Percentiles rank a stretch among this genome's conserved stretches.
Evolutionary conservation across 176 grass and related monocot genomes (phyloP).

Genomic region (Musa beccarii): DNA sequence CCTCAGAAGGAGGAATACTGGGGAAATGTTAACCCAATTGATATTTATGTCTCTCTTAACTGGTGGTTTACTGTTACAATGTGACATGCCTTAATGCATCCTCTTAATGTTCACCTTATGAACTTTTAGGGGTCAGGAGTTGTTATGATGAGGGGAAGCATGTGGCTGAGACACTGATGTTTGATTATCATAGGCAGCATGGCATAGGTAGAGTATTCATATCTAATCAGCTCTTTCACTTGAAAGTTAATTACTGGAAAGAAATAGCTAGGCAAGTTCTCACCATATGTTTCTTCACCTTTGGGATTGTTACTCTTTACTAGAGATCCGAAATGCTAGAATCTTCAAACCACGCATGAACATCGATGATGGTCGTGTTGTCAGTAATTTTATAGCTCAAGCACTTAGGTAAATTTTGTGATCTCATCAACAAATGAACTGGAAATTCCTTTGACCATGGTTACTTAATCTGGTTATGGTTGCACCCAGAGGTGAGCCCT

Average conservation of each 20-base stretch:
- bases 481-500: conserved; percentile 54
- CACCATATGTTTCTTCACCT: background rate
- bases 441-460: background rate
- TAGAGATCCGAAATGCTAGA: conserved; percentile 95
- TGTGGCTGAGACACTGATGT: conserved; percentile 97
- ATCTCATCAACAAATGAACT: conserved; percentile 3
- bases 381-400: conserved; percentile 99
- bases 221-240: too few species aligned
- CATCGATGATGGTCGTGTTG: conserved; percentile 95
- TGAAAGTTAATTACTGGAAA: background rate
- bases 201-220: conserved; percentile 66
- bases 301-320: conserved; percentile 16
- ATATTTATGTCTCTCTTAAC: conserved; percentile 16
- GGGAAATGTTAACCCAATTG: conserved; percentile 97
- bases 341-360: conserved; percentile 99
- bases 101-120: background rate
- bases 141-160: conserved; percentile 99
- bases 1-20: conserved; percentile 88
- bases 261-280: background rate
- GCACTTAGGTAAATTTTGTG: conserved; percentile 66
- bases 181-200: conserved; percentile 98
- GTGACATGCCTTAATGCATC: background rate
- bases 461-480: conserved; percentile 1
- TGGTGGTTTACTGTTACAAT: background rate
- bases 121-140: conserved; percentile 71